phyloP scores from a whole-genome alignment of 148 eudicot species.

The Vaccinium vitisidaea region DNA sequence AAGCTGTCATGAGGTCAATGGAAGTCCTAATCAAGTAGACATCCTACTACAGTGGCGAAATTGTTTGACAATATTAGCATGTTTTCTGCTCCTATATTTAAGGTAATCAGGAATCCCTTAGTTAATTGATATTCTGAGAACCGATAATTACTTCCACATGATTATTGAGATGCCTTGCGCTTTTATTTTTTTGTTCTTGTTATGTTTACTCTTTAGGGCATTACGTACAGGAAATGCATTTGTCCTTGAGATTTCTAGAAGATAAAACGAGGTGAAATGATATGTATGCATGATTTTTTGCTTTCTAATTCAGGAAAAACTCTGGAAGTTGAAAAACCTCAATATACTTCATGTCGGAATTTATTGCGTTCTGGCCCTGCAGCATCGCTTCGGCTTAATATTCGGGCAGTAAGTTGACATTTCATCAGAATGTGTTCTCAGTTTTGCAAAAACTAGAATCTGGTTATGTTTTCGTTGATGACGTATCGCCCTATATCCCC shows the following conservation, averaged over 20 bases:
- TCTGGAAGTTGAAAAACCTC: slow-evolving; percentile 73
- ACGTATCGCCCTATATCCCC: not conserved
- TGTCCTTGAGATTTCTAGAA: not conserved
- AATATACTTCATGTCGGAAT: slow-evolving; percentile 64
- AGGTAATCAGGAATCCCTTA: not conserved
- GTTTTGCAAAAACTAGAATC: not conserved
- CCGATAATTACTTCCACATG: not conserved
- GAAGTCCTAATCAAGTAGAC: not conserved
- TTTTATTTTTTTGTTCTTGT: slow-evolving; percentile 1
- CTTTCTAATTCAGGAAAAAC: slow-evolving; percentile 51
- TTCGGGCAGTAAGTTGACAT: slow-evolving; percentile 78
- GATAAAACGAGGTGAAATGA: not conserved
- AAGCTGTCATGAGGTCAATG: not conserved
- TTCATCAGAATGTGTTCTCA: not conserved
- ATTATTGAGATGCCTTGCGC: not conserved
- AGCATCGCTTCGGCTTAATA: slow-evolving; percentile 82
- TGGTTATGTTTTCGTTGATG: not conserved
- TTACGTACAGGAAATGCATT: not conserved
- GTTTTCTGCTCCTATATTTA: not conserved
- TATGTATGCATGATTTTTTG: not conserved
- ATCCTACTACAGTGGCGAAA: not conserved
- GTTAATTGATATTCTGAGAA: no score
- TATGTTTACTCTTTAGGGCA: not conserved
- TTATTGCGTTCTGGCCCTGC: slow-evolving; percentile 92
- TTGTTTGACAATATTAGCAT: not conserved